These are phyloP conservation scores for Beta vulgaris DNA, from an alignment of 148 eudicot genomes.

Conservation along the genomic window DNA sequence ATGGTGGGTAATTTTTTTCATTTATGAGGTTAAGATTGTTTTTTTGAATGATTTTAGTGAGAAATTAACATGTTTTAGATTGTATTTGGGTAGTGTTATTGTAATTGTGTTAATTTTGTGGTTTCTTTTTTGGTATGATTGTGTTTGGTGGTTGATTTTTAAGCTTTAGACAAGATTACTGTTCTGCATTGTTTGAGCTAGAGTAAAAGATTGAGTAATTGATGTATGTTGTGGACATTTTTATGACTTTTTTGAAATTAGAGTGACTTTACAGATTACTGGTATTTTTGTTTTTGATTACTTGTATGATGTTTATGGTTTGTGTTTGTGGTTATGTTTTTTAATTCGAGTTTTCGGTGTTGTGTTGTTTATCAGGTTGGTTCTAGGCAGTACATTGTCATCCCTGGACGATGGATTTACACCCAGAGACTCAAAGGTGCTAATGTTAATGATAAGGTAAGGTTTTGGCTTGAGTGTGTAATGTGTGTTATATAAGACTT, in stretches of 20 bases:
- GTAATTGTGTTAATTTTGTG: background rate
- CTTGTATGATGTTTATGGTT: background rate
- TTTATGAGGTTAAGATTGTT: background rate
- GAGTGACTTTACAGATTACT: background rate
- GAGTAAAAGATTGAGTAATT: background rate
- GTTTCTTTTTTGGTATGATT: background rate
- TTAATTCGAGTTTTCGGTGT: background rate
- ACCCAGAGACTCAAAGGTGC: constrained; percentile 89
- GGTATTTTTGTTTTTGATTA: background rate
- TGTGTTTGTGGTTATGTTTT: too few relatives aligned
- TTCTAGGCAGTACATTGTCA: constrained; percentile 78
- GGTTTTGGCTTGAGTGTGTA: constrained; percentile 1
- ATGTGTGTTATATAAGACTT: background rate
- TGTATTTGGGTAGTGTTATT: background rate
- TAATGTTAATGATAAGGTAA: constrained; percentile 81
- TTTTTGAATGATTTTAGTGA: constrained; percentile 5
- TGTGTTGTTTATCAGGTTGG: constrained; percentile 56
- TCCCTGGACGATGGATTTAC: constrained; percentile 75
- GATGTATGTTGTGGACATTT: too few relatives aligned
- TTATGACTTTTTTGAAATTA: background rate
- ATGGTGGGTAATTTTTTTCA: constrained; percentile 42
- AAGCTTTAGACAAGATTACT: background rate
- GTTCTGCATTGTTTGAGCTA: background rate
- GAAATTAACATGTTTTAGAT: background rate
- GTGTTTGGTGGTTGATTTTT: background rate